phyloP scores from a whole-genome alignment of 2,329 filamentous ascomycete genomes.

The Xylariaceae sp. region DNA sequence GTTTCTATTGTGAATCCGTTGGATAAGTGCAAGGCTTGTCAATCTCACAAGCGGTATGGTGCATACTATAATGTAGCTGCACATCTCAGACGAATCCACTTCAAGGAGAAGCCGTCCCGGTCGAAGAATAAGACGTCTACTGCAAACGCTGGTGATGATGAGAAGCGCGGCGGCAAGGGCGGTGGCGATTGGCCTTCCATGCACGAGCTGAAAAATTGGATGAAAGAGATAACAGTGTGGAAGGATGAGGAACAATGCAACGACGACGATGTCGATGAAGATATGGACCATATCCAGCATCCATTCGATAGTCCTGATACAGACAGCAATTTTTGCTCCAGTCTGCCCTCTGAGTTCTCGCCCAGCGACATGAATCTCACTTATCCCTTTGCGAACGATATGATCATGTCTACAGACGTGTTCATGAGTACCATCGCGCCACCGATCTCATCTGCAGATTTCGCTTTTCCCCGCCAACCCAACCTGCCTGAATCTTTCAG shows the following conservation, averaged over 20 bases:
- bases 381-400: slow-evolving; percentile 22
- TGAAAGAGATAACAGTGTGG: slow-evolving; percentile 48
- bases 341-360: slow-evolving; percentile 17
- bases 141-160: slow-evolving; percentile 33
- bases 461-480: slow-evolving; percentile 23
- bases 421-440: slow-evolving; percentile 18
- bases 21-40: slow-evolving; percentile 78
- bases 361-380: slow-evolving; percentile 12
- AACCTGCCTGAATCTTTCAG: slow-evolving; percentile 20
- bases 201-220: slow-evolving; percentile 57
- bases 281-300: slow-evolving; percentile 33
- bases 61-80: slow-evolving; percentile 95
- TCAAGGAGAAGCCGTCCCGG: slow-evolving; percentile 60
- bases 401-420: slow-evolving; percentile 16
- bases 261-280: slow-evolving; percentile 37
- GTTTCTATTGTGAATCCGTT: slow-evolving; percentile 61
- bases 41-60: slow-evolving; percentile 72
- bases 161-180: slow-evolving; percentile 52
- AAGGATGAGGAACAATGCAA: slow-evolving; percentile 28
- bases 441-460: slow-evolving; percentile 30
- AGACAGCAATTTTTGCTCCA: slow-evolving; percentile 22
- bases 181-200: slow-evolving; percentile 55
- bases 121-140: slow-evolving; percentile 38
- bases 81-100: slow-evolving; percentile 83
- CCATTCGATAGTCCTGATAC: slow-evolving; percentile 20